Evolutionary conservation across 2,329 filamentous ascomycete genomes (phyloP).

Genomic region (Sclerotinia subarctica): DNA sequence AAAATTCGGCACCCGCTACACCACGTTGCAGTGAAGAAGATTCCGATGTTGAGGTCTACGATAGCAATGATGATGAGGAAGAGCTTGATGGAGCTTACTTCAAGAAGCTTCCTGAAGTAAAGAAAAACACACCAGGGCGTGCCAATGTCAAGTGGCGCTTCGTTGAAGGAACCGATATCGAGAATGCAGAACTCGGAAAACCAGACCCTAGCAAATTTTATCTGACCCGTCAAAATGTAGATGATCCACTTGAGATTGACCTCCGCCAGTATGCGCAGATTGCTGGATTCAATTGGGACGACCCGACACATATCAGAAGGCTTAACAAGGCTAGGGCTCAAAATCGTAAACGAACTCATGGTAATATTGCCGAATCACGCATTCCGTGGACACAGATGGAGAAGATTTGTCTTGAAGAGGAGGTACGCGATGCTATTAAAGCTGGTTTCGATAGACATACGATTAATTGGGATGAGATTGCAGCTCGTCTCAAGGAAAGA

Average conservation of each 20-base stretch:
- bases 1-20: not conserved
- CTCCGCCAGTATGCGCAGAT: not conserved
- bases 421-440: constrained; percentile 1
- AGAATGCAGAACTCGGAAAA: not conserved
- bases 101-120: not conserved
- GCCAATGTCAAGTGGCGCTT: constrained; percentile 1
- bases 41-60: not conserved
- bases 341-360: not conserved
- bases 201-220: constrained; percentile 16
- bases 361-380: constrained; percentile 6
- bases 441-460: not conserved
- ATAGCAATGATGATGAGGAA: constrained; percentile 8
- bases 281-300: constrained; percentile 8
- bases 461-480: constrained; percentile 7
- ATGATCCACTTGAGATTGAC: not conserved
- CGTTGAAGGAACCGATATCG: constrained; percentile 2
- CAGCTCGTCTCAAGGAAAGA: not conserved
- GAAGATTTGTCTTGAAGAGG: not conserved
- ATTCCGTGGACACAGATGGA: constrained; percentile 12
- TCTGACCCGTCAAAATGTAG: not conserved
- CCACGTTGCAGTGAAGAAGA: not conserved
- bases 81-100: not conserved
- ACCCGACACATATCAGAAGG: not conserved
- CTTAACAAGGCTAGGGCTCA: constrained; percentile 8
- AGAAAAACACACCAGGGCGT: constrained; percentile 15